phyloP scores from a whole-genome alignment of 352 stramenopile species.

The Phytophthora kernoviae region DNA sequence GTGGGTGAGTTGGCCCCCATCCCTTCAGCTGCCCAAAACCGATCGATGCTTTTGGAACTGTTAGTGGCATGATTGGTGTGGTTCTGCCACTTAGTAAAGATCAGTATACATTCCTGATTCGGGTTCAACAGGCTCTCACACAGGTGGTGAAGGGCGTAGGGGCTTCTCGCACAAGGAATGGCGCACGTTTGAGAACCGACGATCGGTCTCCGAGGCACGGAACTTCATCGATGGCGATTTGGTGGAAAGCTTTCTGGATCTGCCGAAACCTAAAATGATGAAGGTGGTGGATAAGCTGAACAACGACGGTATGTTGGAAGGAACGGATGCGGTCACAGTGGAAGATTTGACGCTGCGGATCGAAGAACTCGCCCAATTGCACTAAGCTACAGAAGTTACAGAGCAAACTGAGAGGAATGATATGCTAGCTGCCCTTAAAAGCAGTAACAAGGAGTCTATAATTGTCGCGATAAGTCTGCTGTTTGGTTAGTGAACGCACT shows the following conservation, averaged over 20 bases:
- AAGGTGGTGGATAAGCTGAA: conserved; percentile 94
- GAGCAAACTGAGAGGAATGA: background rate
- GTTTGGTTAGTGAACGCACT: conserved; percentile 3
- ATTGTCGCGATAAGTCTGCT: conserved; percentile 10
- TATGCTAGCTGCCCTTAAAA: background rate
- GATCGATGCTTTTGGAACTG: conserved; percentile 92
- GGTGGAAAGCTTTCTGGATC: conserved; percentile 95
- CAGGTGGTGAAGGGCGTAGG: conserved; percentile 92
- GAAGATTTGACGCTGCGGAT: conserved; percentile 73
- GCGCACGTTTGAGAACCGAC: conserved; percentile 92
- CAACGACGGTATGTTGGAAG: conserved; percentile 78
- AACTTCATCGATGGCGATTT: conserved; percentile 98
- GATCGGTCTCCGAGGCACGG: conserved; percentile 77
- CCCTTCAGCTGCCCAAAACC: conserved; percentile 14
- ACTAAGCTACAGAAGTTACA: conserved; percentile 38
- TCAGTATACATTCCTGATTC: conserved; percentile 91
- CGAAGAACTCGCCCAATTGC: conserved; percentile 79
- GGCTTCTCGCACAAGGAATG: conserved; percentile 94
- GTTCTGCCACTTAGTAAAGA: conserved; percentile 92
- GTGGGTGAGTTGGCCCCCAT: conserved; percentile 24
- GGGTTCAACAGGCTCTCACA: conserved; percentile 91
- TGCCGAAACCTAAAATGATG: conserved; percentile 89
- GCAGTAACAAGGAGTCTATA: conserved; percentile 15
- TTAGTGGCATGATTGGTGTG: conserved; percentile 96
- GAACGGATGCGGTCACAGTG: conserved; percentile 58